Percentiles rank a stretch among this genome's conserved stretches.
Conservation (phyloP, 371 early-diverging fungal species). For the Rhizopus arrhizus region DNA sequence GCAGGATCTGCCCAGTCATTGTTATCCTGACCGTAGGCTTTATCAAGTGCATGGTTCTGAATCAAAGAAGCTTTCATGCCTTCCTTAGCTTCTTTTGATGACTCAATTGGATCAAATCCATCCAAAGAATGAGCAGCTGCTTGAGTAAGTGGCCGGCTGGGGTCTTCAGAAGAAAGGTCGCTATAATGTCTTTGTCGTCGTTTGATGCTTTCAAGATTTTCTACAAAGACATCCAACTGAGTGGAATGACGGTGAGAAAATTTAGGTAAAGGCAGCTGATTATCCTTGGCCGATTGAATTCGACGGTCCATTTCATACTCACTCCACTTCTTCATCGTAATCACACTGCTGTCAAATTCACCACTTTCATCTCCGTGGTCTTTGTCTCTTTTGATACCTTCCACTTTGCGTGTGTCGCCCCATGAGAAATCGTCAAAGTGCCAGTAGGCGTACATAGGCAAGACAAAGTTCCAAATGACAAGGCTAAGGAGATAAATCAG, state of each 20-base stretch:
- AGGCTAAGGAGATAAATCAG: constrained; percentile 86
- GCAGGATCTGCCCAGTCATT: constrained; percentile 34
- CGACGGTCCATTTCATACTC: constrained; percentile 67
- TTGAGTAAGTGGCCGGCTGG: too few relatives aligned
- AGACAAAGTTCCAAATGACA: constrained; percentile 95
- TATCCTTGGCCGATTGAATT: constrained; percentile 20
- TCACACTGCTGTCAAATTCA: constrained; percentile 66
- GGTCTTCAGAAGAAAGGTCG: background rate
- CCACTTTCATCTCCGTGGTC: constrained; percentile 76
- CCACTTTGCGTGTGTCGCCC: constrained; percentile 94
- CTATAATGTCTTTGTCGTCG: constrained; percentile 9
- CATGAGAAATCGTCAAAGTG: constrained; percentile 99
- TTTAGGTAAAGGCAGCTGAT: constrained; percentile 26
- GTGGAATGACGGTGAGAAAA: constrained; percentile 20
- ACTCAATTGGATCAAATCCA: too few relatives aligned
- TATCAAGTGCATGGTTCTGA: too few relatives aligned
- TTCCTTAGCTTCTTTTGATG: too few relatives aligned
- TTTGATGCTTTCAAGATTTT: background rate
- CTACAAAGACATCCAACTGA: constrained; percentile 25
- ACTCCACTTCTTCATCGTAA: constrained; percentile 68
- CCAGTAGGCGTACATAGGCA: constrained; percentile 98
- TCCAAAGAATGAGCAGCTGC: too few relatives aligned
- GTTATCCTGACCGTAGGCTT: constrained; percentile 4
- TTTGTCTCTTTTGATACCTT: constrained; percentile 61
- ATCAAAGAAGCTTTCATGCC: too few relatives aligned